phyloP scores from a whole-genome alignment of 768 basidiomycete genomes.

The Tubosaeta sp. region DNA sequence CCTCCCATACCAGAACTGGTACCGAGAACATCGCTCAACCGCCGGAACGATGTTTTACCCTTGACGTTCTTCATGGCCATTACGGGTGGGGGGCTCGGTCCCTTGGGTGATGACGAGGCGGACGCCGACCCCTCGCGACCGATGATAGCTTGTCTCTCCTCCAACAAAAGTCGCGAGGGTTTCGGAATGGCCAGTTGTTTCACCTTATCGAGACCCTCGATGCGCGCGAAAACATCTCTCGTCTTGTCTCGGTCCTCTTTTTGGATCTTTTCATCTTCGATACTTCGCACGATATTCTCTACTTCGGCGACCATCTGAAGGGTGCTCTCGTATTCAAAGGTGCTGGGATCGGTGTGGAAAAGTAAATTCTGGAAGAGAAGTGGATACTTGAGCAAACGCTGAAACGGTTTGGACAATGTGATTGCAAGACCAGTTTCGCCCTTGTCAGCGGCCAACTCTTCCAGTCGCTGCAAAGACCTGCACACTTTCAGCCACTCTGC shows the following conservation, averaged over 20 bases:
- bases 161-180: constrained; percentile 79
- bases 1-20: constrained; percentile 50
- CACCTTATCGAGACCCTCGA: constrained; percentile 93
- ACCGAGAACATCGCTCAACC: constrained; percentile 84
- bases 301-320: constrained; percentile 96
- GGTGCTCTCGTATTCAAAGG: constrained; percentile 95
- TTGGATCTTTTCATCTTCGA: constrained; percentile 97
- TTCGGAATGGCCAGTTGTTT: constrained; percentile 90
- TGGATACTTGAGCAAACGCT: constrained; percentile 94
- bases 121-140: constrained; percentile 27
- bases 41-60: constrained; percentile 83
- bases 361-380: constrained; percentile 96
- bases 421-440: constrained; percentile 95
- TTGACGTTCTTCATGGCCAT: constrained; percentile 53
- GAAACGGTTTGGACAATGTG: constrained; percentile 94
- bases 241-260: constrained; percentile 96
- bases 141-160: constrained; percentile 60
- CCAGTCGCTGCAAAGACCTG: constrained; percentile 69
- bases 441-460: constrained; percentile 74
- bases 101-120: constrained; percentile 17
- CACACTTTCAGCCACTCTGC: constrained; percentile 77
- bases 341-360: constrained; percentile 95
- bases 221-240: constrained; percentile 90
- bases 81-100: constrained; percentile 34
- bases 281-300: constrained; percentile 91